Evolutionary conservation across 768 basidiomycete genomes (phyloP).

Genomic region (Kwoniella newhampshirensis): DNA sequence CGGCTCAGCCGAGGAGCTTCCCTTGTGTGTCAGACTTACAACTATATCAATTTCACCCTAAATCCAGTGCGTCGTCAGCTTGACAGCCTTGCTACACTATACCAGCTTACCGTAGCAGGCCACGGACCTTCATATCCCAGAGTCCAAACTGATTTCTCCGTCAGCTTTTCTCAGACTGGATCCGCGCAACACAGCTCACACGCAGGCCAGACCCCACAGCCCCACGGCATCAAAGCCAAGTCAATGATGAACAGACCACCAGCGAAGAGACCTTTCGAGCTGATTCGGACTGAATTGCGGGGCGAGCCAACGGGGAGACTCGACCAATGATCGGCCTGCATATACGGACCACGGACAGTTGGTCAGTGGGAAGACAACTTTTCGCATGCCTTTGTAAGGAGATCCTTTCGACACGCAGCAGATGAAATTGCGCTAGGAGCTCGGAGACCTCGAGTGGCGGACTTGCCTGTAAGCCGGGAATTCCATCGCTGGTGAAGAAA

Average conservation of each 20-base stretch:
- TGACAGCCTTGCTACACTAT: conserved; percentile 1
- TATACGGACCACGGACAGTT: neutral
- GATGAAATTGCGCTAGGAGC: neutral
- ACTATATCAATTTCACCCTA: conserved; percentile 53
- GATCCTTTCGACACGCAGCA: neutral
- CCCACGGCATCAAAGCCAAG: conserved; percentile 49
- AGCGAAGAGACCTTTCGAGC: conserved; percentile 41
- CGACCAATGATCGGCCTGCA: conserved; percentile 46
- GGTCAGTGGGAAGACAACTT: neutral
- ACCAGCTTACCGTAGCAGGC: conserved; percentile 38
- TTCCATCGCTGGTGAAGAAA: conserved; percentile 46
- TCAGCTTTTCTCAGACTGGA: neutral
- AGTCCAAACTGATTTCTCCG: conserved; percentile 42
- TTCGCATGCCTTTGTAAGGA: neutral
- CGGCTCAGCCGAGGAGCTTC: too few relatives aligned
- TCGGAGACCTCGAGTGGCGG: neutral
- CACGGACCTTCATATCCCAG: conserved; percentile 47
- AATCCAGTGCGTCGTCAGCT: too few relatives aligned
- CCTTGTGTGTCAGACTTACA: conserved; percentile 18
- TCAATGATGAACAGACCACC: conserved; percentile 51
- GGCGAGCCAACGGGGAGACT: conserved; percentile 19
- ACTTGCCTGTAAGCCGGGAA: conserved; percentile 49
- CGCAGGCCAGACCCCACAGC: conserved; percentile 53
- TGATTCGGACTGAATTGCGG: conserved; percentile 44
- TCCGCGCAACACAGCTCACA: conserved; percentile 30